Percentiles rank a stretch among this genome's conserved stretches.
Evolutionary conservation across 805 yeast genomes (phyloP).

Genomic region (Tetrapisispora arboricola): DNA sequence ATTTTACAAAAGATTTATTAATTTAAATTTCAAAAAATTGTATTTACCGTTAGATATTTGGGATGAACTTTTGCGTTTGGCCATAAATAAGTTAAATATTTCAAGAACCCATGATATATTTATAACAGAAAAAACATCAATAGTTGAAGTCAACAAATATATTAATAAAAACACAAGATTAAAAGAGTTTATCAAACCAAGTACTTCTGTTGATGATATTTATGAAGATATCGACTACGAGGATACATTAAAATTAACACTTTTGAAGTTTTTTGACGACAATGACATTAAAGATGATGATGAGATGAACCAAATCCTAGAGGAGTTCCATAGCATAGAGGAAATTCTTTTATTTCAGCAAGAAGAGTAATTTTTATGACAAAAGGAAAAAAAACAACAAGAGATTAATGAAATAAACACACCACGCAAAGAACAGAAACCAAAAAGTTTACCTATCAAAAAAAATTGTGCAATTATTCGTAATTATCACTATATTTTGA

Average conservation of each 20-base stretch:
- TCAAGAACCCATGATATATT: neutral
- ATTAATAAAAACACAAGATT: neutral
- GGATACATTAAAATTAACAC: neutral
- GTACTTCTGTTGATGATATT: neutral
- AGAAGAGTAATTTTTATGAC: too few species aligned
- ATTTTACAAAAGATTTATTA: neutral
- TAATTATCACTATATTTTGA: too few species aligned
- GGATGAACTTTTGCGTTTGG: neutral
- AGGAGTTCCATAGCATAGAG: conserved; percentile 1
- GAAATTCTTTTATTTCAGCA: neutral
- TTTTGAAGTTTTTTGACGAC: neutral
- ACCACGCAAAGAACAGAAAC: too few species aligned
- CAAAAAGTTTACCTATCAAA: too few species aligned
- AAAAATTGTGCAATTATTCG: too few species aligned
- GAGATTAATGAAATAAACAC: too few species aligned
- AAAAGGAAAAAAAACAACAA: too few species aligned
- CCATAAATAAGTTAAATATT: neutral
- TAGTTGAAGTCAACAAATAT: neutral
- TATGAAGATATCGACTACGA: conserved; percentile 1
- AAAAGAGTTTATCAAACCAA: neutral
- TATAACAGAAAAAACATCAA: neutral
- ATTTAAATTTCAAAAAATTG: neutral
- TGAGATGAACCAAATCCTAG: neutral
- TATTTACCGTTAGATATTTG: neutral
- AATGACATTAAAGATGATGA: neutral